A percentile compares a stretch with the other conserved stretches of the same genome.
Evolutionary conservation across 2,329 filamentous ascomycete genomes (phyloP).

Genomic region (Penicillium verrucosum): DNA sequence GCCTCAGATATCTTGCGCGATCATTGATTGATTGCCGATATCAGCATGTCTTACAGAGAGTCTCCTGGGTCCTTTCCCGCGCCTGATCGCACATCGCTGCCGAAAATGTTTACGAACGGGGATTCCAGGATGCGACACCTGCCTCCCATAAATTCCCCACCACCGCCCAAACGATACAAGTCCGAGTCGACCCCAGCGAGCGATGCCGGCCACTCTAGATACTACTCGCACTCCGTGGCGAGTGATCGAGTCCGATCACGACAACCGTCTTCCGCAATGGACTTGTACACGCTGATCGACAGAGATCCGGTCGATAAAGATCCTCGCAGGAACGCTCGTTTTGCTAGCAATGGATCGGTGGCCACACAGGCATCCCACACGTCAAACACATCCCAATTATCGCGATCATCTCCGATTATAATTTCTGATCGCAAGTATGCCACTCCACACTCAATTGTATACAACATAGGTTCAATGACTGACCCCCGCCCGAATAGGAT

Average conservation of each 20-base stretch:
- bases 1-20: background rate
- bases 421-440: slow-evolving; percentile 23
- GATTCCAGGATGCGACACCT: slow-evolving; percentile 11
- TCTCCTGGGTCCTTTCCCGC: background rate
- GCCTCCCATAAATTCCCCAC: slow-evolving; percentile 21
- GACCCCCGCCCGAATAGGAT: slow-evolving; percentile 23
- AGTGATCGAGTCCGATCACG: slow-evolving; percentile 31
- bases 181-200: slow-evolving; percentile 22
- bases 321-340: slow-evolving; percentile 19
- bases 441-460: background rate
- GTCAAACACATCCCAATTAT: slow-evolving; percentile 18
- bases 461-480: background rate
- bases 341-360: slow-evolving; percentile 33
- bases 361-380: slow-evolving; percentile 21
- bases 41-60: slow-evolving; percentile 3
- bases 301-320: slow-evolving; percentile 27
- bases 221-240: slow-evolving; percentile 27
- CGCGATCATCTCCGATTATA: slow-evolving; percentile 19
- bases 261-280: slow-evolving; percentile 38
- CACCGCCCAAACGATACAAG: slow-evolving; percentile 24
- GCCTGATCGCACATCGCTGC: background rate
- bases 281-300: slow-evolving; percentile 34
- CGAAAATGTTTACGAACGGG: slow-evolving; percentile 13
- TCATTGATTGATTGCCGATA: background rate
- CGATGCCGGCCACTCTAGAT: slow-evolving; percentile 22